These are phyloP conservation scores for Tulasnella sp. DNA, from an alignment of 768 basidiomycete genomes.

Conservation along the genomic window DNA sequence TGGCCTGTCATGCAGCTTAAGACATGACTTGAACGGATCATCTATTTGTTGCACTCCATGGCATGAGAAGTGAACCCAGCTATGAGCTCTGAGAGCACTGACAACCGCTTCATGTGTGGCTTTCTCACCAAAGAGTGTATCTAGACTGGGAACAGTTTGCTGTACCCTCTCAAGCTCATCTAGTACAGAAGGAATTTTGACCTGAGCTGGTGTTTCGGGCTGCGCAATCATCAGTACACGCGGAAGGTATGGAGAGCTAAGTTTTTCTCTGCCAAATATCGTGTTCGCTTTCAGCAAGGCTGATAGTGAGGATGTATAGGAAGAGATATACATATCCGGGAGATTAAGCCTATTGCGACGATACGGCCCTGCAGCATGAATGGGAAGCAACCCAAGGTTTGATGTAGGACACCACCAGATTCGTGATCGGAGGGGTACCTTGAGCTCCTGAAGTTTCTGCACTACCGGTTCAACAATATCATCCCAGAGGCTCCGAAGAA, in stretches of 20 bases:
- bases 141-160: not conserved
- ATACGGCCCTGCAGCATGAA: not conserved
- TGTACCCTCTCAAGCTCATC: not conserved
- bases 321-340: not conserved
- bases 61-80: not conserved
- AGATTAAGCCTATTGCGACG: not conserved
- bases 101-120: not conserved
- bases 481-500: not conserved
- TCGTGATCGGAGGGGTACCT: not conserved
- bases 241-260: not conserved
- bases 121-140: not conserved
- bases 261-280: not conserved
- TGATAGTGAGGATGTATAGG: not conserved
- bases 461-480: not conserved
- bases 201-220: not conserved
- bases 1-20: not conserved
- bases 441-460: not conserved
- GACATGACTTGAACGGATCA: not conserved
- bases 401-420: conserved; percentile 4
- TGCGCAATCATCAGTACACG: not conserved
- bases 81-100: not conserved
- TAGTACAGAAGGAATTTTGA: not conserved
- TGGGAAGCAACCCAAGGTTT: not conserved
- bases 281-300: not conserved
- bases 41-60: not conserved